Evolutionary conservation across 2,329 filamentous ascomycete genomes (phyloP), one percentile per base, ranked within the genome.

Genomic region (Paecilomyces formosus): DNA sequence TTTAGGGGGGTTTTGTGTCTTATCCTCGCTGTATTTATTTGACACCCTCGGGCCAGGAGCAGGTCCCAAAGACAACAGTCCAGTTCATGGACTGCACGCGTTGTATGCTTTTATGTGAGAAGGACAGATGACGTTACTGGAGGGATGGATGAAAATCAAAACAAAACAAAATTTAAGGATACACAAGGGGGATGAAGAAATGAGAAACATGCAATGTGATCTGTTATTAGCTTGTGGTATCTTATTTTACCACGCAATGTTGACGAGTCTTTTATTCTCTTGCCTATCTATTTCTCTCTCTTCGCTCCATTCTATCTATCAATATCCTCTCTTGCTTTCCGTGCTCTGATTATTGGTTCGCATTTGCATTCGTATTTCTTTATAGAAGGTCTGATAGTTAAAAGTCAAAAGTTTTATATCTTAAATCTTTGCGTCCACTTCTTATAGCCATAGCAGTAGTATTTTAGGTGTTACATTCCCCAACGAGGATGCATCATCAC

Each of bases 21-120:
- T 53, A 45, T 31, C 8, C 33, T 56, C 30, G 6, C 33, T 53
- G 35, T 58, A 55, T 50, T 50, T 56, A 18, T 35, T 56, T 53
- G 33, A 15, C 15, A 24, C 45, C 26, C 51, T 49, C 31, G 21
- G 8, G 21, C 49, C 26, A 57, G 30, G 15, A 28, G 30, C 21
- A 18, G 26, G 45, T 52, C 18, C 35, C 31, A 18, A 18, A 45
- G 39, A 21, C 18, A n/a, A 21, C 24, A 4, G 39, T 45, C 39
- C n/a, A 45, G n/a, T 7, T 4, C 24, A 45, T 21, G 39, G 39
- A 45, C 39, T 45, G 39, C n/a, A 45, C 39, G n/a, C 15, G 18
- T 18, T 45, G 39, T 45, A 45, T n/a, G 39, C n/a, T 45, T 45
- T 45, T n/a, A 45, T 45, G 18, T 45, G 39, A 45, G 18, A 18